Percentiles rank a stretch among this genome's conserved stretches.
These are phyloP conservation scores for Dothiorella sarmentorum DNA, from an alignment of 2,329 filamentous ascomycete genomes.

Conservation along the genomic window DNA sequence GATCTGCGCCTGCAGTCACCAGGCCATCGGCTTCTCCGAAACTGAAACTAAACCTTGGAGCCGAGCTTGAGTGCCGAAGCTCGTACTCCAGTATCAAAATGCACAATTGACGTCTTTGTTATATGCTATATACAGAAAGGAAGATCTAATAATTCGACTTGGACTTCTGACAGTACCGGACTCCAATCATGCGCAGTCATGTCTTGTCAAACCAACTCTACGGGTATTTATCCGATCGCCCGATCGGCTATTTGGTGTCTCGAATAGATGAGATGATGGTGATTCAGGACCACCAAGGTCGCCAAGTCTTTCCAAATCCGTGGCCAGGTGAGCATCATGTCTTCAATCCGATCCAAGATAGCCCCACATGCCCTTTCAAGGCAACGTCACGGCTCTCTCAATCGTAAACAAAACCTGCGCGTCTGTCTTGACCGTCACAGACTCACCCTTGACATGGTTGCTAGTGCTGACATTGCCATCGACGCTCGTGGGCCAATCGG, in stretches of 20 bases:
- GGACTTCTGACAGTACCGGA: background rate
- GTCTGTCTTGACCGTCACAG: slow-evolving; percentile 40
- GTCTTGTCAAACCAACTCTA: background rate
- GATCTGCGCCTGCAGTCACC: background rate
- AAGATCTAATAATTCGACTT: background rate
- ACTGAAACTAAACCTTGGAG: background rate
- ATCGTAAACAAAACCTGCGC: slow-evolving; percentile 48
- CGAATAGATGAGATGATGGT: background rate
- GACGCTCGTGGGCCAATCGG: slow-evolving; percentile 66
- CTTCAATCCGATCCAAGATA: background rate
- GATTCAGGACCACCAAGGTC: background rate
- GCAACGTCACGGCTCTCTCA: slow-evolving; percentile 28
- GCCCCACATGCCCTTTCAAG: background rate
- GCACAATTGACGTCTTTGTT: background rate
- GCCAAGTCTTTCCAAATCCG: background rate
- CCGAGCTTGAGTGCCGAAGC: background rate
- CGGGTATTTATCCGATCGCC: background rate
- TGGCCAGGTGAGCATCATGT: background rate
- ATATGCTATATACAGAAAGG: background rate
- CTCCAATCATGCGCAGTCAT: background rate
- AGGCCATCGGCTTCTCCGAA: background rate
- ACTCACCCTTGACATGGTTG: slow-evolving; percentile 45
- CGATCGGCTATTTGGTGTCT: background rate
- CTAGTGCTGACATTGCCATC: slow-evolving; percentile 49
- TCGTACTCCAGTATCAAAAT: background rate